Conservation (phyloP, 805 yeast species). For the Barnettozyma sp. region DNA sequence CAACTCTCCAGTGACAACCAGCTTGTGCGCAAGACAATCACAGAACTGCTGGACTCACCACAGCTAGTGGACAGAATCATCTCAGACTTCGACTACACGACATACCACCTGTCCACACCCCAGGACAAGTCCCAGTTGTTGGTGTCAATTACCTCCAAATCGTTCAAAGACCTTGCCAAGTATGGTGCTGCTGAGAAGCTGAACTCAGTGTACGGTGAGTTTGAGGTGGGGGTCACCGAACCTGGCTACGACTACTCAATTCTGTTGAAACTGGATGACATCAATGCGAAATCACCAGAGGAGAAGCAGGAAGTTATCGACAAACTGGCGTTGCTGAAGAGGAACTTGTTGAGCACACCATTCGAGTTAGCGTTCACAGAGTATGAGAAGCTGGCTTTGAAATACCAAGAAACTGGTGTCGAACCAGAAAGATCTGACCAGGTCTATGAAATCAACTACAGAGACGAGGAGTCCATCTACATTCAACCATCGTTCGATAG, state of each 20-base stretch:
- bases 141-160: conserved; percentile 65
- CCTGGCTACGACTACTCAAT: conserved; percentile 78
- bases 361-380: conserved; percentile 79
- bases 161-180: conserved; percentile 64
- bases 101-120: conserved; percentile 88
- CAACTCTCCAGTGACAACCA: conserved; percentile 81
- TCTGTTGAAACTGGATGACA: conserved; percentile 48
- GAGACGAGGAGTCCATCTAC: conserved; percentile 89
- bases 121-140: conserved; percentile 59
- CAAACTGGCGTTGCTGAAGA: conserved; percentile 68
- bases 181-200: conserved; percentile 58
- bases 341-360: conserved; percentile 88
- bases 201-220: conserved; percentile 42
- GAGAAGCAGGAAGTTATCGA: conserved; percentile 45
- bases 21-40: conserved; percentile 71
- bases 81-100: conserved; percentile 93
- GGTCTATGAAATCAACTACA: conserved; percentile 53
- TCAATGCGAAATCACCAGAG: conserved; percentile 37
- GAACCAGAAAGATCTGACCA: conserved; percentile 21
- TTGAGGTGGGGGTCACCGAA: conserved; percentile 42
- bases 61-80: conserved; percentile 73
- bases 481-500: conserved; percentile 91
- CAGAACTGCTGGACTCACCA: conserved; percentile 56
- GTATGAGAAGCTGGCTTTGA: conserved; percentile 52
- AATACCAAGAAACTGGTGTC: conserved; percentile 25